These are phyloP conservation scores for Tetrahymena elliotti DNA, from an alignment of 73 alveolate species.

Conservation along the genomic window DNA sequence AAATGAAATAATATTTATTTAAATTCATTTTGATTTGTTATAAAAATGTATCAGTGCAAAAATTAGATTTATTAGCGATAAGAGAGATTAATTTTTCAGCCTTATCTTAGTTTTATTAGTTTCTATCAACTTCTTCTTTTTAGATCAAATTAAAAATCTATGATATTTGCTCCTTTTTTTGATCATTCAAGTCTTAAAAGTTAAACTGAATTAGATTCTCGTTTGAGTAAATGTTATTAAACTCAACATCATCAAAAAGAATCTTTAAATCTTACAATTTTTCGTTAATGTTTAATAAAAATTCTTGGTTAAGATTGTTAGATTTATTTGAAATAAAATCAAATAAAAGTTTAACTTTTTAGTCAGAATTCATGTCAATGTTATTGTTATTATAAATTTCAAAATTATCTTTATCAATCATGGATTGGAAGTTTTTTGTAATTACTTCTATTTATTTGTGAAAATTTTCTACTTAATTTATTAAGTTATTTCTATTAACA, in stretches of 20 bases:
- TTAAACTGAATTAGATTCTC: background rate
- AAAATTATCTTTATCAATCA: background rate
- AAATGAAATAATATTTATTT: background rate
- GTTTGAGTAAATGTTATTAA: background rate
- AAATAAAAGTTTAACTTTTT: background rate
- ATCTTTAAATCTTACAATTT: background rate
- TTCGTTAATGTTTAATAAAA: background rate
- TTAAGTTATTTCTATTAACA: background rate
- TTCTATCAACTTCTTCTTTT: background rate
- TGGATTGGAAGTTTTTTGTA: background rate
- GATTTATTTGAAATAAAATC: background rate
- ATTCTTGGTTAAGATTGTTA: background rate
- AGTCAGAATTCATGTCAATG: background rate
- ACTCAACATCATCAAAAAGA: background rate
- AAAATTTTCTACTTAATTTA: background rate
- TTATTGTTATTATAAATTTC: background rate
- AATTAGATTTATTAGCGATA: background rate
- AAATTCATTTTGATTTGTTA: background rate
- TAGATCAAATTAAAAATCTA: background rate
- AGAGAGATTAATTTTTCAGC: background rate
- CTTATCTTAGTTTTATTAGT: background rate
- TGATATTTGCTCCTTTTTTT: background rate
- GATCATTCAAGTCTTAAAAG: background rate
- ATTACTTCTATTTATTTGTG: background rate
- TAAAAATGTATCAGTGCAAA: background rate